Conservation (phyloP, 2,329 filamentous ascomycete genomes). For the Colletotrichum nymphaeae region DNA sequence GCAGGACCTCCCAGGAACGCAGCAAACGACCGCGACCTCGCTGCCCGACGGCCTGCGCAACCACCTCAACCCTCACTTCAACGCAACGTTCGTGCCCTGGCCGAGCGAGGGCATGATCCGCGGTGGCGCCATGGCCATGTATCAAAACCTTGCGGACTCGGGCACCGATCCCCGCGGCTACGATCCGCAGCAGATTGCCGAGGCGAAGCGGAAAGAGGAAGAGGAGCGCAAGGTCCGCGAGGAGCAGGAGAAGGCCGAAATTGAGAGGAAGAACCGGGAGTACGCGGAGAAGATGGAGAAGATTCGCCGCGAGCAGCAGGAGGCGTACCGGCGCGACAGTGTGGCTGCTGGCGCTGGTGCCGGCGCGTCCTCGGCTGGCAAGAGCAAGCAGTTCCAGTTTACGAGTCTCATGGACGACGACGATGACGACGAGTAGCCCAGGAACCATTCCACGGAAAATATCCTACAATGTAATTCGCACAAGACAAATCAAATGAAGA, state of each 20-base stretch:
- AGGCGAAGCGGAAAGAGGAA: conserved; percentile 61
- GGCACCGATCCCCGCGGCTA: conserved; percentile 71
- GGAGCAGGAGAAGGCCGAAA: conserved; percentile 52
- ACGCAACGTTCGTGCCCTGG: conserved; percentile 80
- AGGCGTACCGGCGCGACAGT: conserved; percentile 43
- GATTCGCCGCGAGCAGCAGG: conserved; percentile 53
- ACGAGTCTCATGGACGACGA: conserved; percentile 65
- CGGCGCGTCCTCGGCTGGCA: conserved; percentile 42
- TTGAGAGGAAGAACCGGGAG: conserved; percentile 55
- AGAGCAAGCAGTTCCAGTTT: conserved; percentile 68
- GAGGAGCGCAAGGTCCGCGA: conserved; percentile 54
- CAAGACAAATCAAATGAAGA: background rate
- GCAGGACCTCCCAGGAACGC: conserved; percentile 43
- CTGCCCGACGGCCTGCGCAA: conserved; percentile 62
- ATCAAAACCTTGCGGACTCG: conserved; percentile 70
- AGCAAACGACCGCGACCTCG: conserved; percentile 49
- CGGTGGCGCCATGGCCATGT: conserved; percentile 72
- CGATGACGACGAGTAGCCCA: conserved; percentile 52
- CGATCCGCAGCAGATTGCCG: conserved; percentile 67
- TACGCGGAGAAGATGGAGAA: conserved; percentile 54
- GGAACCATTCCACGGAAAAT: background rate
- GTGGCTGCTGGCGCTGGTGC: conserved; percentile 34
- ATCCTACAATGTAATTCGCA: background rate
- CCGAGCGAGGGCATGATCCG: conserved; percentile 77
- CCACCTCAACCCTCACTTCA: conserved; percentile 66